Evolutionary conservation across 2,329 filamentous ascomycete genomes (phyloP), one percentile per base, ranked within the genome.

Genomic region (Microcyclospora tardicrescens): DNA sequence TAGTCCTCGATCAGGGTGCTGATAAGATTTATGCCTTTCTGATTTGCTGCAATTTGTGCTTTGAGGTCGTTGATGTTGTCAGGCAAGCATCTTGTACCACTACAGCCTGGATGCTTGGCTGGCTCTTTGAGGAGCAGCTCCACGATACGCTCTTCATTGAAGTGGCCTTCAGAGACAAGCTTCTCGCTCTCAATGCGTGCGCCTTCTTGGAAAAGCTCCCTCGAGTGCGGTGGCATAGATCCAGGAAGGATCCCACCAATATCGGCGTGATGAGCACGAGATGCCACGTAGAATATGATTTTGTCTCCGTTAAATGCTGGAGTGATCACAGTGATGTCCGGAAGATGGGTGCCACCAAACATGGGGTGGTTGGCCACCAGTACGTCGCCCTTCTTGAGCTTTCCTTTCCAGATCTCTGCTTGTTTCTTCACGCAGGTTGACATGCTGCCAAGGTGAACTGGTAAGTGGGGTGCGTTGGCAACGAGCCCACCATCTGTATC

Each of bases 41-140:
- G 80, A 53, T 93, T 93, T 10, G 84, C 84, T 0, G 85, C 84
- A 10, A 91, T 79, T 56, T 93, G 84, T 0, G 85, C 85, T 58
- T 87, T 86, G 31, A 93, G 68, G 55, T 93, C 85, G 37, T 84
- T 87, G 47, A 93, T 68, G 55, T 93, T 93, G 58, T 93, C 85
- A 9, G 74, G 77, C 1, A 93, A 66, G 54, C 83, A 85, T 33
- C 84, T 68, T 0, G 84, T 87, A 2, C 84, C 84, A 38, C 74
- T 79, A 61, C 83, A 91, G 1, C 81, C 84, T 0, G 78, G 75
- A 47, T 82, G 77, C 49, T 79, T 68, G 0, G 81, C 81, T 0
- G 85, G 84, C 45, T 86, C 81, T 11, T 76, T 68, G 38, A 83
- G 75, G 5, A 93, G 66, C 2, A 61, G 45, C 47, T 86, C 73